phyloP scores from a whole-genome alignment of 2,329 filamentous ascomycete genomes.

The Xylariales sp. region DNA sequence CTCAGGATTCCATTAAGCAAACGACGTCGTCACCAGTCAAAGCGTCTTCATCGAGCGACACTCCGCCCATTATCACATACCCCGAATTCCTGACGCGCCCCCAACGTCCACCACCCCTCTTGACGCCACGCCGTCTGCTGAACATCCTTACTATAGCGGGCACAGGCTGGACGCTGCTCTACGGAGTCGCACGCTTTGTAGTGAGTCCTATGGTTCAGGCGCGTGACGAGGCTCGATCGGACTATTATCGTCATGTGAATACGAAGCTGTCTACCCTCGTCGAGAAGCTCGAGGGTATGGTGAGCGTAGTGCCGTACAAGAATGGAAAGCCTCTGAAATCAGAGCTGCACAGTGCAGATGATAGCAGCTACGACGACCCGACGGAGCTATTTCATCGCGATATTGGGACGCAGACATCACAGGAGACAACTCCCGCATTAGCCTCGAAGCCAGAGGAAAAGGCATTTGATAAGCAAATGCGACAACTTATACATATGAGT shows the following conservation, averaged over 20 bases:
- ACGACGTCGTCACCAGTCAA: not conserved
- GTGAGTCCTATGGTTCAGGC: conserved; percentile 56
- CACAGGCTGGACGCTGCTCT: conserved; percentile 57
- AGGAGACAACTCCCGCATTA: conserved; percentile 35
- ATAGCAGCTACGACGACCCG: conserved; percentile 56
- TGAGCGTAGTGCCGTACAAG: conserved; percentile 55
- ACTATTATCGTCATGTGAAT: conserved; percentile 46
- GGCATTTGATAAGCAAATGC: conserved; percentile 33
- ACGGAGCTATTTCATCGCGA: conserved; percentile 79
- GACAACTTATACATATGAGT: conserved; percentile 38
- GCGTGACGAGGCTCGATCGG: conserved; percentile 46
- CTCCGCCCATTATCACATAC: conserved; percentile 62
- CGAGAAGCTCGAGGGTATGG: conserved; percentile 48
- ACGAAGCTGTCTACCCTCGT: conserved; percentile 42
- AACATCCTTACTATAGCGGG: conserved; percentile 55
- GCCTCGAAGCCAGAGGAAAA: conserved; percentile 18
- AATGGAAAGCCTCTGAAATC: conserved; percentile 21
- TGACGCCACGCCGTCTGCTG: conserved; percentile 55
- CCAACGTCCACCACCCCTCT: conserved; percentile 52
- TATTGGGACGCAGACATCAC: conserved; percentile 71
- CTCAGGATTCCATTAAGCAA: not conserved
- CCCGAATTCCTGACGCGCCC: conserved; percentile 63
- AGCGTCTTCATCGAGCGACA: conserved; percentile 30
- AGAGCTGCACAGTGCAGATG: conserved; percentile 20
- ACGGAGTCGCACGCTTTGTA: conserved; percentile 66